Conservation (phyloP, 345 rosid species). For the Euclidium syriacum region DNA sequence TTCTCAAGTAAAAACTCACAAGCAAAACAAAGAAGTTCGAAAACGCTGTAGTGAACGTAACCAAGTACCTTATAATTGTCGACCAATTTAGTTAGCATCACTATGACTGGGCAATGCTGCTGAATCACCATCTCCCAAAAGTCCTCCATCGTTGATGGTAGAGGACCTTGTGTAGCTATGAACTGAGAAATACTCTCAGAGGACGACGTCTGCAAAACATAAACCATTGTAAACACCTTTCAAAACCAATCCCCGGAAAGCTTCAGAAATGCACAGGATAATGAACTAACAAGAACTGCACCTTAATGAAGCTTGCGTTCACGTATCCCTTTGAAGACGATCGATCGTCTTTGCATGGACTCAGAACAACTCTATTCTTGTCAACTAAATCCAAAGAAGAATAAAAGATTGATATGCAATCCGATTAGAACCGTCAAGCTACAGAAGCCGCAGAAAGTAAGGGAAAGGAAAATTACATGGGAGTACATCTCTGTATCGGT, state of each 20-base stretch:
- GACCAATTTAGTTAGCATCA: constrained; percentile 86
- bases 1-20: constrained; percentile 4
- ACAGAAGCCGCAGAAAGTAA: neutral
- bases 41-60: neutral
- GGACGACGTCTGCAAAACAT: constrained; percentile 53
- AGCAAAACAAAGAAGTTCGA: neutral
- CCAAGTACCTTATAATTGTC: constrained; percentile 55
- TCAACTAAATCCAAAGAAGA: constrained; percentile 48
- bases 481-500: constrained; percentile 63
- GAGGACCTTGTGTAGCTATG: constrained; percentile 92
- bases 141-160: constrained; percentile 70
- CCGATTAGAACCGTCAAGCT: neutral
- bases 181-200: constrained; percentile 58
- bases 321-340: constrained; percentile 67
- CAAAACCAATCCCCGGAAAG: neutral
- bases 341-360: constrained; percentile 59
- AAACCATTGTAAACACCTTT: neutral
- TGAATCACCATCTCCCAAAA: constrained; percentile 97
- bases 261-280: neutral
- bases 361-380: constrained; percentile 60
- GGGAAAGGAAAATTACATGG: constrained; percentile 47
- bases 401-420: neutral
- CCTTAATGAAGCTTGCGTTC: constrained; percentile 80
- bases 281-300: constrained; percentile 13
- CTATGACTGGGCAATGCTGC: constrained; percentile 62